Percentiles rank a stretch among this genome's conserved stretches.
These are phyloP conservation scores for Lactifluus echinatus DNA, from an alignment of 768 basidiomycete genomes.

Conservation along the genomic window DNA sequence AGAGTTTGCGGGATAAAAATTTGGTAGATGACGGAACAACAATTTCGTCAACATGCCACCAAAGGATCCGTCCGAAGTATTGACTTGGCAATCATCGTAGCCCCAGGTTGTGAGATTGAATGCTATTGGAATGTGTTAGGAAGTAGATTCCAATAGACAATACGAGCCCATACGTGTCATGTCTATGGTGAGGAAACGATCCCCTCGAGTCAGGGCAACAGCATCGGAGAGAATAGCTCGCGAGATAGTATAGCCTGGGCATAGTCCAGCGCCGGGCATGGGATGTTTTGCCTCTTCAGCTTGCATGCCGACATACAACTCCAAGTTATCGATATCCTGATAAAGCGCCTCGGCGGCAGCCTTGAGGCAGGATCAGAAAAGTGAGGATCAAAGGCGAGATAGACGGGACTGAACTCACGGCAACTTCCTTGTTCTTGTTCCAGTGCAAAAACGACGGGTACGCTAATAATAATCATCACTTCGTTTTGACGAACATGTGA, in stretches of 20 bases:
- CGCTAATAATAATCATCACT: conserved; percentile 1
- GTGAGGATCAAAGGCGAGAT: neutral
- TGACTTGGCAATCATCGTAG: conserved; percentile 58
- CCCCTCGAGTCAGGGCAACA: conserved; percentile 65
- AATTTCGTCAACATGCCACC: conserved; percentile 70
- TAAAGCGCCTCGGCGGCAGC: conserved; percentile 58
- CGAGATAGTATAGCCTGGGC: conserved; percentile 78
- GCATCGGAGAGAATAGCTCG: conserved; percentile 80
- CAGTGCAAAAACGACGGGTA: conserved; percentile 27
- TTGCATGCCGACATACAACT: conserved; percentile 48
- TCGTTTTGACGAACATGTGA: no score
- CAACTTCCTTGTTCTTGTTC: conserved; percentile 28
- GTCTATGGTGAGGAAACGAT: conserved; percentile 70
- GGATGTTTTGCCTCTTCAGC: conserved; percentile 64
- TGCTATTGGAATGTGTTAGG: conserved; percentile 33
- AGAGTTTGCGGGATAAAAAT: conserved; percentile 55
- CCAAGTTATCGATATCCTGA: conserved; percentile 66
- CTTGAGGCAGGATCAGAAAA: conserved; percentile 27
- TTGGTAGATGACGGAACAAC: conserved; percentile 62
- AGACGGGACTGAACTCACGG: conserved; percentile 13
- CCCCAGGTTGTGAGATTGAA: conserved; percentile 75
- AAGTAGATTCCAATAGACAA: neutral
- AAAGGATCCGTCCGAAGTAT: conserved; percentile 58
- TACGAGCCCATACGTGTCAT: conserved; percentile 52
- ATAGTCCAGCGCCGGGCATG: conserved; percentile 62